Conservation (phyloP, 2,329 filamentous ascomycete genomes). For the Lachnellula cervina region DNA sequence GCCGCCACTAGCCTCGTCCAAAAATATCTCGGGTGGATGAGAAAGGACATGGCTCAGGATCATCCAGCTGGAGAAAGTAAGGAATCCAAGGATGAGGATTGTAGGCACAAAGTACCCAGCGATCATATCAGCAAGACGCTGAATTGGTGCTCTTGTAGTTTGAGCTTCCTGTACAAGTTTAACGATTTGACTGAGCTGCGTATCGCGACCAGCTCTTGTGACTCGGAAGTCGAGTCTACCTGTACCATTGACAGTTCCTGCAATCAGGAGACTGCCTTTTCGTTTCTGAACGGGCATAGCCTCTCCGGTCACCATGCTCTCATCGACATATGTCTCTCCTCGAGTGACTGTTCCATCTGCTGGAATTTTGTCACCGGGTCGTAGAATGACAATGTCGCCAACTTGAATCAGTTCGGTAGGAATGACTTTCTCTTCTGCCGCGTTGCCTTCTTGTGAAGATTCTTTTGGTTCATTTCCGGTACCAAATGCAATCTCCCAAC, state of each 20-base stretch:
- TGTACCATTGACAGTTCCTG: conserved; percentile 91
- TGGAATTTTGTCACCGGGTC: conserved; percentile 93
- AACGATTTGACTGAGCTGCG: conserved; percentile 95
- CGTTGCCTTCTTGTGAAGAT: conserved; percentile 46
- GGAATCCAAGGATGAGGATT: conserved; percentile 76
- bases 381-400: conserved; percentile 86
- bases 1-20: conserved; percentile 74
- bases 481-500: conserved; percentile 53
- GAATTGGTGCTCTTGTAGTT: conserved; percentile 89
- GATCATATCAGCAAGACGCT: conserved; percentile 83
- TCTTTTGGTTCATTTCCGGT: conserved; percentile 41
- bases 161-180: conserved; percentile 98
- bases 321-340: conserved; percentile 90
- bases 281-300: conserved; percentile 91
- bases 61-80: conserved; percentile 93
- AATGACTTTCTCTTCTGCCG: conserved; percentile 78
- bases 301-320: conserved; percentile 98
- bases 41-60: conserved; percentile 79
- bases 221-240: conserved; percentile 90
- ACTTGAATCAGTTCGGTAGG: conserved; percentile 93
- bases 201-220: conserved; percentile 87
- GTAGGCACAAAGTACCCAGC: conserved; percentile 91
- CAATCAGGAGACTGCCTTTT: conserved; percentile 74
- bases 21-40: conserved; percentile 84
- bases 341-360: conserved; percentile 83